A percentile compares a stretch with the other conserved stretches of the same genome.
These are phyloP conservation scores for Aurantiochytrium sp. DNA, from an alignment of 108 stramenopile genomes.

Conservation along the genomic window DNA sequence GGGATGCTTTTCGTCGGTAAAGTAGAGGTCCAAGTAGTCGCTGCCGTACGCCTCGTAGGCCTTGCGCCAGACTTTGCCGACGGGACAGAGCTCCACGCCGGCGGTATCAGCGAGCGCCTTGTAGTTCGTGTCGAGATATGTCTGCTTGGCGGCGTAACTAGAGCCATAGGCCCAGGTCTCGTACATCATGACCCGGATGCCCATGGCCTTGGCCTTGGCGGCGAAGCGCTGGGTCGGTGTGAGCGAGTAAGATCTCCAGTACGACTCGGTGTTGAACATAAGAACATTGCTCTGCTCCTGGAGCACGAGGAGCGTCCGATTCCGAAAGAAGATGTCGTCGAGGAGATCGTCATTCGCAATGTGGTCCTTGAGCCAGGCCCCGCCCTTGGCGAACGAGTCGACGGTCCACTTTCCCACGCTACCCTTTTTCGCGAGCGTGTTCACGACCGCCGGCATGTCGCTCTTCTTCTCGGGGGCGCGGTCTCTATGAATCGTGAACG, in stretches of 20 bases:
- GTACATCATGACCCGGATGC: not conserved
- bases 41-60: not conserved
- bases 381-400: not conserved
- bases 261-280: not conserved
- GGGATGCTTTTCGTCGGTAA: not conserved
- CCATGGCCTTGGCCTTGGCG: not conserved
- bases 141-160: not conserved
- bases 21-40: not conserved
- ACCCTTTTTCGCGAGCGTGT: not conserved
- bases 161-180: slow-evolving; percentile 9
- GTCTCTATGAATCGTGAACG: not conserved
- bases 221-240: not conserved
- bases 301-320: not conserved
- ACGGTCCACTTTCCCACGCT: not conserved
- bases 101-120: not conserved
- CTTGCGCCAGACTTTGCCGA: not conserved
- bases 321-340: not conserved
- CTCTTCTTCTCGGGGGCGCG: not conserved
- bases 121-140: not conserved
- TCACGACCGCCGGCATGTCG: not conserved
- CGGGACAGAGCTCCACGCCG: not conserved
- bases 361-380: no score
- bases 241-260: not conserved
- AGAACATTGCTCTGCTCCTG: not conserved
- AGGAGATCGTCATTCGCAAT: not conserved